phyloP scores from a whole-genome alignment of 768 basidiomycete genomes.

The Boletus vermiculosoides region DNA sequence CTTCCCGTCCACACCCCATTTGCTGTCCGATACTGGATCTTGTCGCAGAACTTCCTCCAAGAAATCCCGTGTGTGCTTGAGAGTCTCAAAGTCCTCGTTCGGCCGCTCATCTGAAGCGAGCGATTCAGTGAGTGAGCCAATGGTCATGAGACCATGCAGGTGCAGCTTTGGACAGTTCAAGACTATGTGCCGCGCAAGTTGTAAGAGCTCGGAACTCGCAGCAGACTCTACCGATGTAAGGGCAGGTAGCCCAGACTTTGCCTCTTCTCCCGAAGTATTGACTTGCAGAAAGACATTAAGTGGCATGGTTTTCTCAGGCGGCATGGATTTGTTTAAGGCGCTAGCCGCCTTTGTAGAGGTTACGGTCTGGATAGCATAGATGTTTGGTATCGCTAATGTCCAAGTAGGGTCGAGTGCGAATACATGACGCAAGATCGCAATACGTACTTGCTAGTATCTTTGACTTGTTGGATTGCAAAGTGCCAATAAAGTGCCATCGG shows the following conservation, averaged over 20 bases:
- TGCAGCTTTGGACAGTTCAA: slow-evolving; percentile 68
- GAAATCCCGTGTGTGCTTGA: slow-evolving; percentile 62
- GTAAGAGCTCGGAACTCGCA: slow-evolving; percentile 49
- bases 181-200: slow-evolving; percentile 71
- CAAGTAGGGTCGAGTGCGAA: slow-evolving; percentile 5
- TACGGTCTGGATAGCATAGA: slow-evolving; percentile 84
- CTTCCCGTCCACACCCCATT: slow-evolving; percentile 51
- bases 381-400: slow-evolving; percentile 75
- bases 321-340: slow-evolving; percentile 72
- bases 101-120: slow-evolving; percentile 40
- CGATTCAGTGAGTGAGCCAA: slow-evolving; percentile 80
- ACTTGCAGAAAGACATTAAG: slow-evolving; percentile 88
- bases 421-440: background rate
- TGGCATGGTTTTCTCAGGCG: slow-evolving; percentile 50
- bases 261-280: slow-evolving; percentile 92
- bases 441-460: slow-evolving; percentile 78
- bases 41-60: slow-evolving; percentile 47
- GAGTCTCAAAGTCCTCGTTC: slow-evolving; percentile 73
- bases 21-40: slow-evolving; percentile 21
- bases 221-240: slow-evolving; percentile 39
- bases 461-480: slow-evolving; percentile 90
- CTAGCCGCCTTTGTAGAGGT: slow-evolving; percentile 79
- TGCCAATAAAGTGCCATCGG: slow-evolving; percentile 96
- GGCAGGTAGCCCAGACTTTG: slow-evolving; percentile 82
- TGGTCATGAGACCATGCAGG: slow-evolving; percentile 93